Evolutionary conservation across 805 yeast genomes (phyloP), one percentile per base, ranked within the genome.

Genomic region (Starmera quercuum): DNA sequence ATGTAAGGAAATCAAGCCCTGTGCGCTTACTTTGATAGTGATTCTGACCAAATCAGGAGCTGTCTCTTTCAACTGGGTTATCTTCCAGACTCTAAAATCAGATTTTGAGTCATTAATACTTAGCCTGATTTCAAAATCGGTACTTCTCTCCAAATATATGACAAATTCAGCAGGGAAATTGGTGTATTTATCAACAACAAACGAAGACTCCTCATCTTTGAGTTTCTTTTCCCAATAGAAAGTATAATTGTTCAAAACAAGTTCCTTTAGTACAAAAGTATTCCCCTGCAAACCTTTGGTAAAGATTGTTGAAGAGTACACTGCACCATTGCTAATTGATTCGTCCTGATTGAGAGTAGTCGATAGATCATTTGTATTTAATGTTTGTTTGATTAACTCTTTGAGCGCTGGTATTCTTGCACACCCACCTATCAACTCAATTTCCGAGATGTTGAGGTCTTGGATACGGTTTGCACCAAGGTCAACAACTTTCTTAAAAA

Each of bases 311-410:
- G 92, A 82, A 51, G 83, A 75, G 64, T 86, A 88, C 22, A 96
- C 95, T 51, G 94, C 90, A 68, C 97, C 97, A 63, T 88, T 82
- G 35, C 96, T 95, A 60, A 87, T 79, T 43, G 96, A 95, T 72
- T 88, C 97, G 57, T 88, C 97, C 67, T 86, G 95, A 73, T 88
- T 88, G 64, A 88, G 74, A 45, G 97, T 88, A 66, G 81, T 79
- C 26, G 95, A 82, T 54, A 87, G 69, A 47, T 66, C 76, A 66
- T 81, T 80, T 12, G 11, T 17, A 56, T 77, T 76, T 49, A 83
- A 78, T 40, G 76, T 64, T 55, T 75, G 77, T 44, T 74, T 38
- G 46, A 83, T 66, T 54, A 65, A 75, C 43, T 73, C 68, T 70
- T 83, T 83, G 54, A 83, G 68, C 29, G 78, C 63, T 47, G 94